Evolutionary conservation across 139 green algal species (phyloP), one percentile per base, ranked within the genome.

Genomic region (Chlamydomonas applanata): DNA sequence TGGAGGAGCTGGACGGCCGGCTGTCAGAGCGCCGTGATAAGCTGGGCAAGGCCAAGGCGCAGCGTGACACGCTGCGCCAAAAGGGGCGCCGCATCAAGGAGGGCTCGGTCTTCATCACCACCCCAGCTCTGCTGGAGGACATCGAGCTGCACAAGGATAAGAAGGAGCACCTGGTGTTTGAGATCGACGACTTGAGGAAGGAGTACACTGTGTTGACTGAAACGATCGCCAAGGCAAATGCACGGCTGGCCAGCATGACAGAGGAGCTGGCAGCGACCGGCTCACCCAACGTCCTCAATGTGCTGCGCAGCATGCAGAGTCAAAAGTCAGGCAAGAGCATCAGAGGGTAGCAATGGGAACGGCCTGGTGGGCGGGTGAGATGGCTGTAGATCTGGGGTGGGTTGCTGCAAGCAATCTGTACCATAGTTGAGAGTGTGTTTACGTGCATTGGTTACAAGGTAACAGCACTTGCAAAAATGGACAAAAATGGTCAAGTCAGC

Each of bases 101-200:
- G 46, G 71, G 29, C 49, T 81, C 70, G 34, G 75, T 80, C 65
- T 87, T 84, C 75, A 85, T 91, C 61, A 85, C 84, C 13, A 85
- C 79, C 72, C 54, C 79, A 3, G 36, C 73, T 29, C 79, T 91
- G 71, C 77, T 91, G 72, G 72, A 89, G 14, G 86, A 91, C 65
- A 89, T 91, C 64, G 78, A 88, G 80, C 80, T 87, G 71, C 82
- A 88, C 30, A 82, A 77, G 56, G 76, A 83, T 45, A 82, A 79
- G 33, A 57, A 49, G 22, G 79, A 85, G 62, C 59, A 79, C 11
- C 61, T 85, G 25, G 25, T 75, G n/a, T 62, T 56, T n/a, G 54
- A 82, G 30, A 79, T 88, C 24, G 83, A 83, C 44, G 54, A 72
- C 3, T 46, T 88, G 11, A 80, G 82, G 63, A 36, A 79, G 44